Conservation (phyloP, 2,329 filamentous ascomycete genomes). For the Byssoonygena ceratinophila region DNA sequence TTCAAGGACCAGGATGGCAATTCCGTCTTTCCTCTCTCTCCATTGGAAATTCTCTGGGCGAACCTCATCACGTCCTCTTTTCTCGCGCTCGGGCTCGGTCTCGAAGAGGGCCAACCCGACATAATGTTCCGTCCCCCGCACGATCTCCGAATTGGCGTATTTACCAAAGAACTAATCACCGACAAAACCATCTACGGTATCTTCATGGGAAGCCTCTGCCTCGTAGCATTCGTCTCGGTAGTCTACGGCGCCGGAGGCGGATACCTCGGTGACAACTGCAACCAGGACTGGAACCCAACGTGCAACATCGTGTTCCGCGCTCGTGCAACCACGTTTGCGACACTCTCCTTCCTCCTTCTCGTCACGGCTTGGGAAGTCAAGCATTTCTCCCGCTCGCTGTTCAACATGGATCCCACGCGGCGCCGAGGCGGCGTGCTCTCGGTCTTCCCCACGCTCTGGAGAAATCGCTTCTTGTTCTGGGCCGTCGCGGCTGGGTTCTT, state of each 20-base stretch:
- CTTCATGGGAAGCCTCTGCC: constrained; percentile 39
- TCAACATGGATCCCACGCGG: constrained; percentile 45
- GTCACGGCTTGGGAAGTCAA: constrained; percentile 72
- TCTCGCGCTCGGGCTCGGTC: constrained; percentile 74
- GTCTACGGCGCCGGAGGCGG: constrained; percentile 31
- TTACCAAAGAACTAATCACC: constrained; percentile 32
- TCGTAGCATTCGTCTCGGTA: constrained; percentile 32
- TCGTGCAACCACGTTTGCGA: constrained; percentile 62
- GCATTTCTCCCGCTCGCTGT: constrained; percentile 62
- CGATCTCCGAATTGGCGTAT: constrained; percentile 37
- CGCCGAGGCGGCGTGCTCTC: constrained; percentile 52
- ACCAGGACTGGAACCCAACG: constrained; percentile 38
- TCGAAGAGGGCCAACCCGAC: constrained; percentile 62
- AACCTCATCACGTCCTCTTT: constrained; percentile 83
- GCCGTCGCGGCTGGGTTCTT: constrained; percentile 48
- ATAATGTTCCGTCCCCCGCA: constrained; percentile 75
- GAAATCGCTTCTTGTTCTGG: constrained; percentile 61
- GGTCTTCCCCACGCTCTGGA: constrained; percentile 55
- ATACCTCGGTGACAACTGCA: constrained; percentile 47
- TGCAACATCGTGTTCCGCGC: constrained; percentile 54
- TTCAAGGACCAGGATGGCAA: constrained; percentile 62
- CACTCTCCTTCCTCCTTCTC: constrained; percentile 62
- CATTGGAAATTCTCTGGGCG: constrained; percentile 81
- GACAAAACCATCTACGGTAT: constrained; percentile 36
- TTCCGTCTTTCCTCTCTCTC: constrained; percentile 75